A percentile compares a stretch with the other conserved stretches of the same genome.
These are phyloP conservation scores for Citrullus colocynthis DNA, from an alignment of 306 rosid species.

Conservation along the genomic window DNA sequence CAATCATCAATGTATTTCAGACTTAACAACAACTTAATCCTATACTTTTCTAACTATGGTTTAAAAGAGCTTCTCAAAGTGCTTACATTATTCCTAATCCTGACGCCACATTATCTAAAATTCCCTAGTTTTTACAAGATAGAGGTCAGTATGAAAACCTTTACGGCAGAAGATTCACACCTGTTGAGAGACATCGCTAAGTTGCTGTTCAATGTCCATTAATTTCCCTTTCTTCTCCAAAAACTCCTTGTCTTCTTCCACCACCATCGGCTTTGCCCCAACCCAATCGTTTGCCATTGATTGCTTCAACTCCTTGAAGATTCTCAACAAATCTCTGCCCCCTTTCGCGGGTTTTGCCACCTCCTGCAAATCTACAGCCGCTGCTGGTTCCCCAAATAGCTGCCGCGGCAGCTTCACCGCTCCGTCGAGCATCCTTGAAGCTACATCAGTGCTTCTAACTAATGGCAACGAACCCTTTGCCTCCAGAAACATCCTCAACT, in stretches of 20 bases:
- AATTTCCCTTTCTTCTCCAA: constrained; percentile 62
- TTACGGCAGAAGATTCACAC: constrained; percentile 16
- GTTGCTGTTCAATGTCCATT: constrained; percentile 62
- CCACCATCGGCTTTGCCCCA: constrained; percentile 55
- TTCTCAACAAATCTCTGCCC: constrained; percentile 30
- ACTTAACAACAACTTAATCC: not conserved
- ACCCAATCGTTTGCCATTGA: constrained; percentile 85
- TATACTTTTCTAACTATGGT: not conserved
- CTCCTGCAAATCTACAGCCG: constrained; percentile 10
- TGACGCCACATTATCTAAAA: not conserved
- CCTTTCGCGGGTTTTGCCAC: constrained; percentile 22
- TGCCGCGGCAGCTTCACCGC: constrained; percentile 27
- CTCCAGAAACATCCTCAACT: constrained; percentile 21
- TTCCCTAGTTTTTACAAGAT: not conserved
- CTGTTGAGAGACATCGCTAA: constrained; percentile 72
- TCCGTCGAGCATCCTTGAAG: constrained; percentile 23
- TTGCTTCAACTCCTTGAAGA: constrained; percentile 67
- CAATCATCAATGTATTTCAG: not conserved
- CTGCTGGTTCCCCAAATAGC: constrained; percentile 10
- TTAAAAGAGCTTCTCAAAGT: not conserved
- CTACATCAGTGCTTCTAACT: constrained; percentile 18
- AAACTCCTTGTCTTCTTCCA: constrained; percentile 86
- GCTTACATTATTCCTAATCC: not conserved
- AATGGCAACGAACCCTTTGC: constrained; percentile 21
- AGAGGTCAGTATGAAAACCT: not conserved